A percentile compares a stretch with the other conserved stretches of the same genome.
These are phyloP conservation scores for Trichomonas vaginalis DNA, from an alignment of 208 protist genomes.

Conservation along the genomic window DNA sequence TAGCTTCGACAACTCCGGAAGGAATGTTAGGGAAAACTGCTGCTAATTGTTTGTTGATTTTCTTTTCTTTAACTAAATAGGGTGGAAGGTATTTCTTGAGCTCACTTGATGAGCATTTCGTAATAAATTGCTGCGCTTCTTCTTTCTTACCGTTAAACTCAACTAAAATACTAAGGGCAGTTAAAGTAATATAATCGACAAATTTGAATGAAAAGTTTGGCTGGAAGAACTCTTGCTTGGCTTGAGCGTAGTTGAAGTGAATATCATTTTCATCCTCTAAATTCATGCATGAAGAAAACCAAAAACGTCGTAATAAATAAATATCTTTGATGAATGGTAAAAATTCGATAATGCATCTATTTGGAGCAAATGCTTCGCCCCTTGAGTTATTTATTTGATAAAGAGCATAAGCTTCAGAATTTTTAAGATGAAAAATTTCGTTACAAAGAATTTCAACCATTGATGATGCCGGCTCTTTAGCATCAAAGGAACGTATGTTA, in stretches of 20 bases:
- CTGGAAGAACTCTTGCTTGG: neutral
- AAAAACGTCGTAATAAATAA: neutral
- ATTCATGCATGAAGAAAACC: neutral
- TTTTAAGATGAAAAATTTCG: neutral
- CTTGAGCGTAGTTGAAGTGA: neutral
- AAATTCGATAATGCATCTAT: neutral
- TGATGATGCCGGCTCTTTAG: neutral
- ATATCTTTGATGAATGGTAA: neutral
- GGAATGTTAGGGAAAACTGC: neutral
- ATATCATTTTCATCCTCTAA: neutral
- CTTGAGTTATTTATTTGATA: neutral
- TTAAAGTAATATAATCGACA: neutral
- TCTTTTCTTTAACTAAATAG: neutral
- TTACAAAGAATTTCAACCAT: neutral
- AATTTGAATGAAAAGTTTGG: neutral
- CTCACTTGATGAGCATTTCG: neutral
- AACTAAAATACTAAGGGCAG: neutral
- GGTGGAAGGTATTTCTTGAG: neutral
- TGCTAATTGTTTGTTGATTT: neutral
- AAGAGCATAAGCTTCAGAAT: neutral
- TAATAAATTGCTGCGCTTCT: neutral
- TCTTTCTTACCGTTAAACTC: neutral
- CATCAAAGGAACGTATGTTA: neutral
- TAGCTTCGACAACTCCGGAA: neutral
- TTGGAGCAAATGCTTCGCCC: neutral